Evolutionary conservation across 2,329 filamentous ascomycete genomes (phyloP), one percentile per base, ranked within the genome.

Genomic region (Emmonsia crescens): DNA sequence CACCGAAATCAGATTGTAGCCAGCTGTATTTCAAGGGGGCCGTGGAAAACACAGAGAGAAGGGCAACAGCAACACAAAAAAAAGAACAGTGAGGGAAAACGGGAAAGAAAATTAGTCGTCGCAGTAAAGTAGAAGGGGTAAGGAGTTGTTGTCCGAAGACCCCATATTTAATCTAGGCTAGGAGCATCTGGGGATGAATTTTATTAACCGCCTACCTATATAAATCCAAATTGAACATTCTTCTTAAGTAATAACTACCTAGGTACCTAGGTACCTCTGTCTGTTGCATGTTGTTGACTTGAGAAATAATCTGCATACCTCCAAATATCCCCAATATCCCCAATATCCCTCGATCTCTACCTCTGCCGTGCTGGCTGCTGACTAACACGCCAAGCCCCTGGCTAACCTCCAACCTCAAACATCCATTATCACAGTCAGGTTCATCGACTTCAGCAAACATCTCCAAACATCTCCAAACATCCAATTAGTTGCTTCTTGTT

Each of bases 121-220:
- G n/a, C n/a, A n/a, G 8, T 24, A 48, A 48, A 24, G 24, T n/a
- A 24, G 14, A 60, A 75, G 21, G 73, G 72, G 19, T 1, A 48
- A 48, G n/a, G 44, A 48, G 16, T 21, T 8, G 33, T 36, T 9
- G 33, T 36, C 6, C n/a, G n/a, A n/a, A n/a, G n/a, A n/a, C n/a
- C n/a, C n/a, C n/a, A n/a, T n/a, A n/a, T n/a, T n/a, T n/a, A n/a
- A n/a, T n/a, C n/a, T n/a, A n/a, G n/a, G n/a, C n/a, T n/a, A n/a
- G 38, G 38, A 42, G 38, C 38, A 19, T 42, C 3, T 42, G 14
- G 14, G 16, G 38, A 42, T n/a, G 38, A 5, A 42, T 19, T 42
- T 16, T 42, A 42, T n/a, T n/a, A 42, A 19, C 38, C 14, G 19
- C n/a, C 44, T 24, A 24, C 44, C 44, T 24, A 54, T 33, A 54